Evolutionary conservation across 192 early-diverging fungal species (phyloP), one percentile per base, ranked within the genome.

Genomic region (Umbelopsis ramanniana): DNA sequence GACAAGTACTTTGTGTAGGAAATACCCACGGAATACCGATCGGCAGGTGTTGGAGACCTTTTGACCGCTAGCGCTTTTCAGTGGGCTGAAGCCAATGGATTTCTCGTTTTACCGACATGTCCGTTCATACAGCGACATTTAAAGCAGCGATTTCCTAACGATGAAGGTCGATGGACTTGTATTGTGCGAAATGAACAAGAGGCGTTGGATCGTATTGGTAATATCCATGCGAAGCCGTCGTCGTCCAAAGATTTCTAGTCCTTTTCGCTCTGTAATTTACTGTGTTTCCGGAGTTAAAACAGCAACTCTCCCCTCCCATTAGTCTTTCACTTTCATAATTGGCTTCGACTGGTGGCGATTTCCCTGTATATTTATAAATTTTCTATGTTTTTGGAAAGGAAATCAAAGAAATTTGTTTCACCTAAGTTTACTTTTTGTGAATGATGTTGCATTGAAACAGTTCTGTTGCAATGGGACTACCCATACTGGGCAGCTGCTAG

Each of bases 11-110:
- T 29, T 29, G 29, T 14, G 4, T 4, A 74, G 73, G 73, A 74
- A 69, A 74, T 74, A 55, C 73, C 73, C 17, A 48, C 57, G 35
- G 52, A 53, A 46, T 60, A 74, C 69, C 67, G 73, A 40, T 53
- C 68, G 45, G 33, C 22, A 46, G 73, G 67, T 6, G 54, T 74
- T 38, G 73, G 73, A 12, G 55, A 74, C 46, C 23, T 48, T 8
- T 23, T 74, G 5, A 53, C 69, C 15, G 43, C 37, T 48, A 37
- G 46, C 22, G 46, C 66, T 33, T 55, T 74, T 23, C 29, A 60
- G 10, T 74, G 73, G 73, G 73, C 73, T 37, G 50, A 69, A 37
- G 46, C 69, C 21, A 54, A 52, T 69, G 68, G 68, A 26, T 46
- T 37, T 3, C 38, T 52, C n/a, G 54, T 69, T 9, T 60, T 69